Evolutionary conservation across 2,329 filamentous ascomycete genomes (phyloP), one percentile per base, ranked within the genome.

Genomic region (Pseudocercospora pini-densiflorae): DNA sequence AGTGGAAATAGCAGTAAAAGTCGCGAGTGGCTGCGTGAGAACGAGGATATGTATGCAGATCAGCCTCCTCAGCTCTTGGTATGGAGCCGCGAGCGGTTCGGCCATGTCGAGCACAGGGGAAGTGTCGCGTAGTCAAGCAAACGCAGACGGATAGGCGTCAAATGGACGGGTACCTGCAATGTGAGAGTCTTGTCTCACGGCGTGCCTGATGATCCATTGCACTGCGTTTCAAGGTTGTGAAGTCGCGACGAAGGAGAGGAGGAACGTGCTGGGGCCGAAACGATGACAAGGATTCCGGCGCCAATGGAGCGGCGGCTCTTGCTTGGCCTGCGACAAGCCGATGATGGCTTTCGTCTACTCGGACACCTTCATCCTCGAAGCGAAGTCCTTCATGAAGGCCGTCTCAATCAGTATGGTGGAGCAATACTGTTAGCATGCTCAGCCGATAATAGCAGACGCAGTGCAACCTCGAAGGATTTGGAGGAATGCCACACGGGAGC

Each of bases 11-110:
- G 54, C 29, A 58, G 27, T 21, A n/a, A 12, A 29, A 14, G 24
- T 8, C 16, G 51, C 51, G 24, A 29, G 54, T 58, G 31, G 54
- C n/a, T n/a, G 54, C 31, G 24, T 33, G 27, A 19, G 29, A n/a
- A 23, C 24, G 14, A 31, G 29, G 16, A 40, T 58, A 33, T 36
- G 54, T 58, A 58, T 40, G 54, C 54, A 36, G 54, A 58, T 58
- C 54, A 58, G 31, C 54, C 27, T 40, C 31, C n/a, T 33, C 54
- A 55, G 51, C 51, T 55, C 23, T 55, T 31, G 51, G 24, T 55
- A 31, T 55, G 21, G 19, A 24, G n/a, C n/a, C 23, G 45, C 19
- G 45, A 49, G 23, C 45, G n/a, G n/a, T 49, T 21, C 45, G n/a
- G 51, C 51, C 16, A 27, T 54, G 36, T 40, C 36, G 36, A 40